Base-by-base conservation (phyloP, 2,329 filamentous ascomycete genomes). In the Fusarium buxicola region DNA sequence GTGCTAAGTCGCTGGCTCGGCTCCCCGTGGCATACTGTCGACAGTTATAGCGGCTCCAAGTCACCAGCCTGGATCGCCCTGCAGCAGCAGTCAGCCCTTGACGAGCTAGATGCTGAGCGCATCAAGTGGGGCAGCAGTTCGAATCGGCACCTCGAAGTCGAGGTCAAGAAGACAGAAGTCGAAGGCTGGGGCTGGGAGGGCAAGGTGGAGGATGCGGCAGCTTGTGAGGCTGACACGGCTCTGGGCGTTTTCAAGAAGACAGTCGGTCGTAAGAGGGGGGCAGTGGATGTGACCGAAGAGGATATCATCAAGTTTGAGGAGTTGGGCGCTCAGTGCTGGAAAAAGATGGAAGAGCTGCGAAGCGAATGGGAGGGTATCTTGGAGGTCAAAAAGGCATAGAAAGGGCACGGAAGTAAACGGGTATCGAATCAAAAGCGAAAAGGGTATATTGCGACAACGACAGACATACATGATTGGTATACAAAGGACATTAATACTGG, bases 61-160 rank as follows among this genome's bases (percentile, higher is more conserved):
- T 87, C 92, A 0, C 85, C 92, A 6, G 89, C 90, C 21, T 97
- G 92, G 90, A 78, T 96, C 7, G 86, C 90, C 0, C 84, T 98
- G 11, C 84, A 89, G 16, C 79, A 86, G 8, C 84, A 89, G 55
- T 84, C 84, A 13, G 80, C 82, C 16, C 81, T 94, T 12, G 85
- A 92, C 46, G 80, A 79, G 3, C 73, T 82, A 32, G 80, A 72
- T 25, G 84, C 82, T 5, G 60, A 88, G 81, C 73, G 84, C 76
- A 46, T 80, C 53, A 98, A 98, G 79, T 98, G 94, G 94, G 94
- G 94, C 3, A 91, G 90, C 27, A 85, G 86, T n/a, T 84, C 84
- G 8, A 84, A 89, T 63, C 75, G 84, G 10, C 75, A 77, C 51
- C 88, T 89, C 0, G 77, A 82, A 16, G 83, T 85, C 57, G 79